Conservation (phyloP, 2,329 filamentous ascomycete species). For the Sporothrix dimorphospora region DNA sequence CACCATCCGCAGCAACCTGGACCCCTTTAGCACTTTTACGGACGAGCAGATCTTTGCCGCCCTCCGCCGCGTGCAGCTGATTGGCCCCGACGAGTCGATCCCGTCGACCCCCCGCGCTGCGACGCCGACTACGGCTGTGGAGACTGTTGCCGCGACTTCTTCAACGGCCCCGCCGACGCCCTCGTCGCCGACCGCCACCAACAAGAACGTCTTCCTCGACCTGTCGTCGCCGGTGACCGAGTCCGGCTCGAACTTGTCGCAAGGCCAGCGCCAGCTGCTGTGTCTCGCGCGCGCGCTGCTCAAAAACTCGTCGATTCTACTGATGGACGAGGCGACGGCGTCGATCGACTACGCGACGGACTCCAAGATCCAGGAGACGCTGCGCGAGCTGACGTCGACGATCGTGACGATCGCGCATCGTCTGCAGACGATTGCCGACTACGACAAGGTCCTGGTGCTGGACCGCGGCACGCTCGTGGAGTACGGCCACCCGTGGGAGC, state of each 20-base stretch:
- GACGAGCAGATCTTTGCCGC: constrained; percentile 90
- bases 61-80: constrained; percentile 84
- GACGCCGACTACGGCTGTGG: constrained; percentile 35
- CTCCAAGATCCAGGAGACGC: constrained; percentile 92
- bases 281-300: constrained; percentile 92
- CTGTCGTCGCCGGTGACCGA: constrained; percentile 82
- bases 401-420: constrained; percentile 97
- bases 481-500: constrained; percentile 84
- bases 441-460: constrained; percentile 93
- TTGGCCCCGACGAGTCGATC: constrained; percentile 61
- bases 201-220: constrained; percentile 94
- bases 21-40: constrained; percentile 86
- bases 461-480: constrained; percentile 88
- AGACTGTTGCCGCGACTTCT: constrained; percentile 13
- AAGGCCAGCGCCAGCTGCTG: constrained; percentile 92
- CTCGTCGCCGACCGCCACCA: constrained; percentile 57
- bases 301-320: constrained; percentile 87
- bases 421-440: constrained; percentile 95
- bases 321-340: constrained; percentile 98
- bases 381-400: constrained; percentile 89
- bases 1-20: constrained; percentile 88
- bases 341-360: constrained; percentile 97
- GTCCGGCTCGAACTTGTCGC: constrained; percentile 91
- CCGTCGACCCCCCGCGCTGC: constrained; percentile 31
- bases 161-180: constrained; percentile 26